phyloP scores from a whole-genome alignment of 495 filamentous ascomycete genomes.

The Aspergillus carlsbadensis region DNA sequence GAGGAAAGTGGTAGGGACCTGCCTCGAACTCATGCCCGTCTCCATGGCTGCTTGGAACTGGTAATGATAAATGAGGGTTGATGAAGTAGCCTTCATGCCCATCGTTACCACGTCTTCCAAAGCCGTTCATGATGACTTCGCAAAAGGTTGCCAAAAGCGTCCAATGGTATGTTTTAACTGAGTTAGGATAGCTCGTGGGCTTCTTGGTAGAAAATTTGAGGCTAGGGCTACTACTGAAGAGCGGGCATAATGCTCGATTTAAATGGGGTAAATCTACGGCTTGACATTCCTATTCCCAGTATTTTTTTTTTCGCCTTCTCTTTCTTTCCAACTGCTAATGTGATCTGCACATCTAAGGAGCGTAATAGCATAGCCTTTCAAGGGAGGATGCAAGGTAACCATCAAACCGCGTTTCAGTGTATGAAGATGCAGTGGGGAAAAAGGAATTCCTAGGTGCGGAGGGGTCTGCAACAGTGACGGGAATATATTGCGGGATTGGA shows the following conservation, averaged over 20 bases:
- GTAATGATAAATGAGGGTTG: conserved; percentile 36
- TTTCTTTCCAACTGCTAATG: conserved; percentile 4
- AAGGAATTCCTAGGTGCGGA: background rate
- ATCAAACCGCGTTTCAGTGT: conserved; percentile 3
- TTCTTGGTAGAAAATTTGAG: no score
- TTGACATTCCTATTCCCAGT: background rate
- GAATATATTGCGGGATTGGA: no score
- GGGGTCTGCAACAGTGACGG: background rate
- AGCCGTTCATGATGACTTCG: conserved; percentile 34
- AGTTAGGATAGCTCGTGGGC: no score
- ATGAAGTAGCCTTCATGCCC: conserved; percentile 38
- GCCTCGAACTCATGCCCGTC: conserved; percentile 37
- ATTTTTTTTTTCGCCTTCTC: background rate
- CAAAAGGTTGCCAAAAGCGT: background rate
- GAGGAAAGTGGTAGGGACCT: conserved; percentile 34
- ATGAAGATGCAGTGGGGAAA: background rate
- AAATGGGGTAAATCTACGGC: conserved; percentile 6
- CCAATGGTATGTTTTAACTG: no score
- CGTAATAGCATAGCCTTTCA: conserved; percentile 13
- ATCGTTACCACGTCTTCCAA: conserved; percentile 36
- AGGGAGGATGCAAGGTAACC: conserved; percentile 23
- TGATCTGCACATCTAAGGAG: conserved; percentile 16
- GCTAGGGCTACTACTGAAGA: background rate
- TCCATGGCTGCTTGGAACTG: conserved; percentile 33
- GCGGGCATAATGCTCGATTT: conserved; percentile 11